These are phyloP conservation scores for Linum trigynum DNA, from an alignment of 345 rosid species.

Conservation along the genomic window DNA sequence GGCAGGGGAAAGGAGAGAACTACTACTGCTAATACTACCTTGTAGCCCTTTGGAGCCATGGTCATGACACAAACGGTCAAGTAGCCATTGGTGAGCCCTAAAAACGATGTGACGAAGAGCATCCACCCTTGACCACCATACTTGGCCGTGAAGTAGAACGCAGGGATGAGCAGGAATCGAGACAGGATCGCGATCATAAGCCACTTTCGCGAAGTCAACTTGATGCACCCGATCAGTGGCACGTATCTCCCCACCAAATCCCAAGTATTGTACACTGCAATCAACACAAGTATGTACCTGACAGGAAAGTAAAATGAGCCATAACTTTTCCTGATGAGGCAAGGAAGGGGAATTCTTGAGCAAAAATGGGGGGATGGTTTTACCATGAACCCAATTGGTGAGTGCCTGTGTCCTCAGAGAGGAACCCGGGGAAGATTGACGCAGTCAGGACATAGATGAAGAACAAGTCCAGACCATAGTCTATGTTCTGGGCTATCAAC, in stretches of 20 bases:
- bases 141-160: slow-evolving; percentile 82
- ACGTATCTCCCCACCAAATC: slow-evolving; percentile 61
- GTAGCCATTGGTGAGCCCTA: slow-evolving; percentile 71
- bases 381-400: slow-evolving; percentile 10
- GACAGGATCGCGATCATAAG: slow-evolving; percentile 42
- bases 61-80: slow-evolving; percentile 81
- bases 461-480: slow-evolving; percentile 6
- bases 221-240: slow-evolving; percentile 44
- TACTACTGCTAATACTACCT: slow-evolving; percentile 29
- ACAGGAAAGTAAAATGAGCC: neutral
- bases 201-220: slow-evolving; percentile 58
- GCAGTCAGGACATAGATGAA: slow-evolving; percentile 15
- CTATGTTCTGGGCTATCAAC: slow-evolving; percentile 11
- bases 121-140: slow-evolving; percentile 91
- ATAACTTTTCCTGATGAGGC: neutral
- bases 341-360: too few relatives aligned
- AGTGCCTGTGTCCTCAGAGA: slow-evolving; percentile 5
- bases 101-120: slow-evolving; percentile 56
- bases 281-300: slow-evolving; percentile 65
- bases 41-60: slow-evolving; percentile 75
- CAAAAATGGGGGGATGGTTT: too few relatives aligned
- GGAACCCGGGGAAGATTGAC: slow-evolving; percentile 5
- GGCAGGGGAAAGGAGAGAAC: too few relatives aligned
- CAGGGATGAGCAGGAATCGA: slow-evolving; percentile 57
- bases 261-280: slow-evolving; percentile 55